Evolutionary conservation across 805 yeast genomes (phyloP), one percentile per base, ranked within the genome.

Genomic region (Cyberlindnera veronae): DNA sequence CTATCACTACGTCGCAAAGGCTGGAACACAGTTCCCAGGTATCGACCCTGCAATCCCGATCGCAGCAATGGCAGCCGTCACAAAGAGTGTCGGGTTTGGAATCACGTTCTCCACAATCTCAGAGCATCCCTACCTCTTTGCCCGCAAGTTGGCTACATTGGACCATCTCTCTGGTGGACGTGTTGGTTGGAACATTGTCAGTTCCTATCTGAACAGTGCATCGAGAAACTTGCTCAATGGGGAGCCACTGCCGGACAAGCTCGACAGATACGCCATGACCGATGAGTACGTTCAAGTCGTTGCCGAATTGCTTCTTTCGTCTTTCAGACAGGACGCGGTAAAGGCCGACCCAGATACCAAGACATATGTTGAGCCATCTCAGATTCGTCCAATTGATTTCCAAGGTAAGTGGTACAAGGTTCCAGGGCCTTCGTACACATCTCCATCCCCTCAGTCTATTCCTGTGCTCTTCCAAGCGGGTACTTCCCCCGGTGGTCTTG

Each of bases 171-270:
- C 72, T 9, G 61, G 61, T 19, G 76, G 76, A 13, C 61, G 76
- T 48, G 54, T 71, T 39, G 76, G 75, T 19, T 71, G 76, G 76
- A 71, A 71, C 46, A 61, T 71, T 22, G 75, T 71, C 22, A 63
- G 72, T 6, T 66, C 73, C 1, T 58, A 62, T 23, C 49, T 69
- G 29, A 72, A 71, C 39, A 60, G 68, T 48, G 74, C 75, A 6
- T 68, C 74, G 10, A 55, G 68, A 48, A 68, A 69, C 41, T 49
- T 67, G 31, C 47, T 65, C n/a, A 66, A 65, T 36, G 65, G 65
- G 7, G 61, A 59, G 32, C 33, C 49, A 6, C 54, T 65, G 19
- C 68, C 72, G 8, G 67, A 62, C 5, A 74, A 70, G 49, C 69
- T 63, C 17, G 60, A 61, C 39, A 62, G 76, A 42, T 71, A 71